Evolutionary conservation across 2,329 filamentous ascomycete species (phyloP), one percentile per base, ranked within the genome.

Genomic region (Sclerotinia sclerotiorum): DNA sequence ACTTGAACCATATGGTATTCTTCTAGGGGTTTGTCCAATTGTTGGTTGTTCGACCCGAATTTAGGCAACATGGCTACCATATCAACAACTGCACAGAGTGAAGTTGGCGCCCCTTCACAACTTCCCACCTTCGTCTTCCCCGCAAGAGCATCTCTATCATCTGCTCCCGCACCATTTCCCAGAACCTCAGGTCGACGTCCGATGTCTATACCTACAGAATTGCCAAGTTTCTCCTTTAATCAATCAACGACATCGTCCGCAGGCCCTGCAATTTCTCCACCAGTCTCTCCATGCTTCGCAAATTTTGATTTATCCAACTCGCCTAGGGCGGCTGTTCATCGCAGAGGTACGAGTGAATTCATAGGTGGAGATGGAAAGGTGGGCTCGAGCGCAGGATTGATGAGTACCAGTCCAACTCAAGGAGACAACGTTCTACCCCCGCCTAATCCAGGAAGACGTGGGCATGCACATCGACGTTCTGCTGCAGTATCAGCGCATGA

Each of bases 271-370:
- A 84, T 86, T 13, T 79, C 80, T 19, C 85, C 85, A 46, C 85
- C 85, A n/a, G 84, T 86, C 17, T 79, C 80, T 21, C 85, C 85
- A 52, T 54, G 58, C 35, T 57, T 61, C 48, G 63, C 68, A 11
- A 67, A 60, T 51, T 67, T 67, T 10, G 58, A 63, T 49, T 10
- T 52, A 5, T 69, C 62, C 51, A 66, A 68, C 27, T 78, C 81
- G 8, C 84, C 88, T 24, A 82, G 87, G 70, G 81, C 85, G 32
- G 80, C 81, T 44, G 88, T 89, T 29, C 91, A 93, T 76, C 85
- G 89, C 74, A 87, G 94, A 75, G 91, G 91, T 66, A 90, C 88
- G 39, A 97, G 93, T 77, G 93, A 97, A 77, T 93, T 96, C 75
- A 91, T 96, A 58, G 92, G 92, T 49, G 91, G 90, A 10, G 90